Evolutionary conservation across 768 basidiomycete genomes (phyloP), one percentile per base, ranked within the genome.

Genomic region (Mycena galericulata): DNA sequence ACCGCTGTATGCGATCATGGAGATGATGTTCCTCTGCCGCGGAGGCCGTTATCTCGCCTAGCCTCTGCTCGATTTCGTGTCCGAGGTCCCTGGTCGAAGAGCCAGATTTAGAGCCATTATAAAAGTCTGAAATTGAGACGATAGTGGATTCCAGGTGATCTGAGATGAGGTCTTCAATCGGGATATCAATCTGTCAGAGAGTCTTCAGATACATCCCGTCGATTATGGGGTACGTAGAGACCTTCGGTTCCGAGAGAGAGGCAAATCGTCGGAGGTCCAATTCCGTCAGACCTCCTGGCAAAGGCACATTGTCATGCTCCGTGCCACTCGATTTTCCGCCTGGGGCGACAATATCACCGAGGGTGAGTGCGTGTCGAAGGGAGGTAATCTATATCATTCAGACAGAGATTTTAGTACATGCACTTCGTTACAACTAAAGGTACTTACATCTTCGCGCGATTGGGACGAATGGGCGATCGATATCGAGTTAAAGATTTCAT

Each of bases 241-340:
- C 65, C 57, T 53, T 66, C 22, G 43, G 22, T 24, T 32, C 47
- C 14, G 26, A 26, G 27, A 51, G 17, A 4, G 49, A n/a, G 18
- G 24, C n/a, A 55, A 65, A 65, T 24, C 62, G 56, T 43, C 53
- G 43, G 26, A 69, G 40, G 18, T 69, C 68, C 30, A 14, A 20
- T 41, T 63, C 67, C 38, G 67, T 40, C 10, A 68, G 56, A 10
- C 62, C 57, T 22, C 43, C 53, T 22, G 18, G 18, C 29, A 14
- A 18, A 7, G 27, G 14, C 2, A 18, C 18, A 5, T 51, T 14
- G 11, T 2, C 53, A 9, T 38, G 10, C 7, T 46, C 32, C 14
- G 36, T 53, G 56, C 49, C 47, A 55, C 34, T n/a, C 8, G 46
- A 43, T 24, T 32, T 45, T n/a, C 15, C 36, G 18, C 27, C 26